Evolutionary conservation across 495 filamentous ascomycete genomes (phyloP), one percentile per base, ranked within the genome.

Genomic region (Elasticomyces elasticus): DNA sequence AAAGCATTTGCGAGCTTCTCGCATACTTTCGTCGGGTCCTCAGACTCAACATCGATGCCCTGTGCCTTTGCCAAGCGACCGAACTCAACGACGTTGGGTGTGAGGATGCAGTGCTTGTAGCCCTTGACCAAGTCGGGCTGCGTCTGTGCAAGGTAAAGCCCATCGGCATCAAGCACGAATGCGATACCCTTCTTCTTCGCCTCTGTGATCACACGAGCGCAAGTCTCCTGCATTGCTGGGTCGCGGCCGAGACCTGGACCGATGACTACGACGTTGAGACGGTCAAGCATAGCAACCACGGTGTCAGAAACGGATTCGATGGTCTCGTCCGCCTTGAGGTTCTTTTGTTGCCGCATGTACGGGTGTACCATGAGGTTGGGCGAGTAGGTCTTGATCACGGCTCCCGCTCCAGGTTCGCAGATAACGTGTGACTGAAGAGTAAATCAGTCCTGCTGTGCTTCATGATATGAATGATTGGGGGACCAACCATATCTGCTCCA

Each of bases 351-450:
- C 28, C 90, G 89, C 77, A 98, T 89, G 46, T 94, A 76, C 1
- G 92, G 94, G 66, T 97, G 94, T 13, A 98, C 94, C 94, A 98
- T 97, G 13, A 98, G 73, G 71, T 97, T 96, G 10, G 92, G 92
- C 31, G 94, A 97, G 74, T 97, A 98, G 15, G 86, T 82, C 75
- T 98, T 98, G 65, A 98, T 94, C 41, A 96, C 91, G 67, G 73
- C 55, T 53, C 62, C 86, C 43, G 94, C 94, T 56, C 80, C 82
- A 24, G 84, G 86, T 59, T 94, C 92, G 73, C 92, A 98, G 67
- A 98, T 90, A 52, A 98, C 85, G 72, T 98, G 94, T 65, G 86
- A 92, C 89, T 95, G 54, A 15, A 24, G 22, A 6, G 24, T 2
- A 17, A 11, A 10, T 37, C 48, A 40, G 15, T 15, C 45, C 3